Percentiles rank a stretch among this genome's conserved stretches.
phyloP scores from a whole-genome alignment of 73 alveolate species.

The Paramecium biaurelia region DNA sequence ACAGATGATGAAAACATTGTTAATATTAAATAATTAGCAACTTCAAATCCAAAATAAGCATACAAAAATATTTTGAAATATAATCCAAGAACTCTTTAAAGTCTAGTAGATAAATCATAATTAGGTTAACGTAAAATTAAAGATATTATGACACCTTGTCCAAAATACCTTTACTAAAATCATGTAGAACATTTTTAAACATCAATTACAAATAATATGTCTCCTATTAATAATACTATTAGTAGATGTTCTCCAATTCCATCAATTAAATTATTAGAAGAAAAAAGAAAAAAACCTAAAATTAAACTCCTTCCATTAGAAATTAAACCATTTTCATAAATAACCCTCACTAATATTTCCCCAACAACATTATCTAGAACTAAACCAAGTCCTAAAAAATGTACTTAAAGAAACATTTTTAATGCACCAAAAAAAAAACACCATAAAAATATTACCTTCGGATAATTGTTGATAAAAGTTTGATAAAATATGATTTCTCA shows the following conservation, averaged over 20 bases:
- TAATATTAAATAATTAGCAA: neutral
- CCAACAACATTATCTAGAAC: neutral
- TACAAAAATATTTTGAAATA: slow-evolving; percentile 39
- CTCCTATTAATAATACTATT: neutral
- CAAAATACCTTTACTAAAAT: neutral
- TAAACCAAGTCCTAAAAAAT: neutral
- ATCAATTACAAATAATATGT: neutral
- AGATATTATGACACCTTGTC: neutral
- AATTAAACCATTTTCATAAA: neutral
- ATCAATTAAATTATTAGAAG: neutral
- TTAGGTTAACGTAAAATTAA: neutral
- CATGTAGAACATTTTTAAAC: neutral
- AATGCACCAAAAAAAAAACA: neutral
- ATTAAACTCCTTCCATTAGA: neutral
- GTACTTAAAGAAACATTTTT: neutral
- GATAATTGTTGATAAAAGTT: neutral
- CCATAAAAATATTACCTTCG: slow-evolving; percentile 8
- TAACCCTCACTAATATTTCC: neutral
- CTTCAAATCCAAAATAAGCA: neutral
- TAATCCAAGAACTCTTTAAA: slow-evolving; percentile 3
- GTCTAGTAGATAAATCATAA: neutral
- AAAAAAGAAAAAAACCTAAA: neutral
- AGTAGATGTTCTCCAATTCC: neutral
- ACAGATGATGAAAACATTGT: neutral
- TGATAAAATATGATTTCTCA: neutral